Conservation (phyloP, 306 rosid genomes). For the Castanea mollissima region DNA sequence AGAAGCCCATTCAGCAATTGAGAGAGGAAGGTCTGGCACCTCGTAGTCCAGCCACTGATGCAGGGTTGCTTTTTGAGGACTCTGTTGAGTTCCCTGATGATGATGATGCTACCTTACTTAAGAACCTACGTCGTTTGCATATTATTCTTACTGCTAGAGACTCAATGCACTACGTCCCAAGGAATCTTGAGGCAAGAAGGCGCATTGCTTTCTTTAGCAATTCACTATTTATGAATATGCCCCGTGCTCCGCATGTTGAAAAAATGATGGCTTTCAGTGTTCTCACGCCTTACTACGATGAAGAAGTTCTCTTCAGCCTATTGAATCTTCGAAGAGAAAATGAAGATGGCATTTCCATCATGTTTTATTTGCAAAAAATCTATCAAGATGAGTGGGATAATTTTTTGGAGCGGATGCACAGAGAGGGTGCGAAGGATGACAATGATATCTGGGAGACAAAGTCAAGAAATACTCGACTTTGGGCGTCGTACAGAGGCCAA, state of each 20-base stretch:
- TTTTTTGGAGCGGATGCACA: conserved; percentile 82
- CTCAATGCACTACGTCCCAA: conserved; percentile 78
- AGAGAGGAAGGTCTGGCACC: conserved; percentile 62
- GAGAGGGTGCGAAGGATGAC: conserved; percentile 71
- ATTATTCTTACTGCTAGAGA: conserved; percentile 87
- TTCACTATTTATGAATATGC: conserved; percentile 95
- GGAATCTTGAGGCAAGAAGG: conserved; percentile 74
- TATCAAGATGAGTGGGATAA: conserved; percentile 90
- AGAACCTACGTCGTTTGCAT: conserved; percentile 70
- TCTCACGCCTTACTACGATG: conserved; percentile 90
- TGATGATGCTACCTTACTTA: conserved; percentile 49
- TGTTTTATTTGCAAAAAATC: conserved; percentile 87
- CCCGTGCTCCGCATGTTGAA: conserved; percentile 85
- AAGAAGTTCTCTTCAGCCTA: conserved; percentile 72
- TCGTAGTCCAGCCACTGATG: conserved; percentile 31
- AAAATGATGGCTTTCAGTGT: conserved; percentile 91
- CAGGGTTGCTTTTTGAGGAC: conserved; percentile 71
- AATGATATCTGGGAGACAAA: conserved; percentile 58
- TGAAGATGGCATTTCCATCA: conserved; percentile 85
- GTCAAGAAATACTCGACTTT: conserved; percentile 66
- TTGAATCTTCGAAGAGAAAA: conserved; percentile 64
- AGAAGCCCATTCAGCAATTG: conserved; percentile 46
- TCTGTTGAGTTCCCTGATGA: conserved; percentile 61
- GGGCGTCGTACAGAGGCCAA: conserved; percentile 96
- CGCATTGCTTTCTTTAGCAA: conserved; percentile 90